Base-by-base conservation (phyloP, 495 filamentous ascomycete genomes). In the Amphirosellinia nigrospora region DNA sequence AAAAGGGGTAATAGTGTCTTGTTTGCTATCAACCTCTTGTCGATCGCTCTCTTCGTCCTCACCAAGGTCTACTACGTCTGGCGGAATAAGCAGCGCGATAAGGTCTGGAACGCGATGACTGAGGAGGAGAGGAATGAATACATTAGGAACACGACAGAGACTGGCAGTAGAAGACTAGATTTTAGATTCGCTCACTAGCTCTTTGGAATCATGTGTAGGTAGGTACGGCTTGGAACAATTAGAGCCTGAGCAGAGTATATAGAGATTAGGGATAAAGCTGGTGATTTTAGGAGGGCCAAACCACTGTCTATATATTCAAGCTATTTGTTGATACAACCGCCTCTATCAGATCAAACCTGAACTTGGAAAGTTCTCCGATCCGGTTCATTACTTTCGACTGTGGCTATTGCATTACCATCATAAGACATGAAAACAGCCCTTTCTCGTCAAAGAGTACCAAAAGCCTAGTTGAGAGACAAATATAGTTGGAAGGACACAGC, bases 1-100 rank as follows among this genome's bases (percentile, higher is more conserved):
- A 85, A 86, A 26, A 85, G 83, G 0, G 92, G 92, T 0, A 93
- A 94, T 74, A 84, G 82, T 30, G 85, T 86, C 0, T 80, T 93
- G 0, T 82, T 94, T n/a, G 84, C 75, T 4, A 77, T 93, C 26
- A 80, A 78, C 38, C 52, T 77, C 1, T 26, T 80, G 30, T 71
- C 74, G 0, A 77, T 83, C 41, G 66, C 72, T 11, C 30, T 79
- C 5, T 80, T 82, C 61, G 8, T 81, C 1, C 61, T 79, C 39
- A 80, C 82, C 13, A 86, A 86, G 62, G 53, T 64, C 5, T 86
- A 83, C 45, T 86, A 86, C 63, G 61, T 82, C 10, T 77, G 74
- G 73, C 74, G 79, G 41, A 86, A 86, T 59, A 80, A 79, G 75
- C 74, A 74, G 65, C 77, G 78, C 61, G 79, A 81, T 0, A 66